These are phyloP conservation scores for Phytophthora idaei DNA, from an alignment of 352 stramenopile species.

Conservation along the genomic window DNA sequence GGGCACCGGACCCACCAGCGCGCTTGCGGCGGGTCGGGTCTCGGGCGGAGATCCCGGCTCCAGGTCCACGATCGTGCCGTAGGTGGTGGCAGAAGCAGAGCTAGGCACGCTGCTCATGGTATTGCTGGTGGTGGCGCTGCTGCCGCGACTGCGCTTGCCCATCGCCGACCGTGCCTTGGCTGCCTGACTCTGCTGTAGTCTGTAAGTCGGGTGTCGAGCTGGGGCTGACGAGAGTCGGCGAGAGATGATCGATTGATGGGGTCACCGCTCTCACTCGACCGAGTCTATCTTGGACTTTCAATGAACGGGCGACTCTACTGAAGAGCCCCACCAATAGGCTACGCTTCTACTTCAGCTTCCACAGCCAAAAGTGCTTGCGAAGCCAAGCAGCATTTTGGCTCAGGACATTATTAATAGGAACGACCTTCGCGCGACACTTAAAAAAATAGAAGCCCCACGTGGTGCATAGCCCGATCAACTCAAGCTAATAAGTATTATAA, in stretches of 20 bases:
- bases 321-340: not conserved
- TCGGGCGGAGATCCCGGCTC: slow-evolving; percentile 24
- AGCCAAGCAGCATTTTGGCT: slow-evolving; percentile 14
- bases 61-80: slow-evolving; percentile 50
- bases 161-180: slow-evolving; percentile 19
- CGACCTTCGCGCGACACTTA: slow-evolving; percentile 1
- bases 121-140: slow-evolving; percentile 34
- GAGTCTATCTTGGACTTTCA: slow-evolving; percentile 1
- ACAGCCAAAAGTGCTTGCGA: slow-evolving; percentile 10
- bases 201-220: not conserved
- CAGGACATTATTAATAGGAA: not conserved
- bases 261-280: slow-evolving; percentile 4
- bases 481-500: no score
- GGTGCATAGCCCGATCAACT: no score
- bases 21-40: slow-evolving; percentile 17
- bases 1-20: slow-evolving; percentile 33
- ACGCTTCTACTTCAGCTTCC: slow-evolving; percentile 21
- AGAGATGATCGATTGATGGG: slow-evolving; percentile 20
- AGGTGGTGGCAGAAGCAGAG: slow-evolving; percentile 26
- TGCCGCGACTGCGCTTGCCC: slow-evolving; percentile 46
- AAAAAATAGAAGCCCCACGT: slow-evolving; percentile 1
- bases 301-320: slow-evolving; percentile 11
- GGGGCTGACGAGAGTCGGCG: no score
- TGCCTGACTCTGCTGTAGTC: slow-evolving; percentile 1
- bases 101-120: slow-evolving; percentile 32